phyloP scores from a whole-genome alignment of 2,329 filamentous ascomycete species.

The Daldinia sp. region DNA sequence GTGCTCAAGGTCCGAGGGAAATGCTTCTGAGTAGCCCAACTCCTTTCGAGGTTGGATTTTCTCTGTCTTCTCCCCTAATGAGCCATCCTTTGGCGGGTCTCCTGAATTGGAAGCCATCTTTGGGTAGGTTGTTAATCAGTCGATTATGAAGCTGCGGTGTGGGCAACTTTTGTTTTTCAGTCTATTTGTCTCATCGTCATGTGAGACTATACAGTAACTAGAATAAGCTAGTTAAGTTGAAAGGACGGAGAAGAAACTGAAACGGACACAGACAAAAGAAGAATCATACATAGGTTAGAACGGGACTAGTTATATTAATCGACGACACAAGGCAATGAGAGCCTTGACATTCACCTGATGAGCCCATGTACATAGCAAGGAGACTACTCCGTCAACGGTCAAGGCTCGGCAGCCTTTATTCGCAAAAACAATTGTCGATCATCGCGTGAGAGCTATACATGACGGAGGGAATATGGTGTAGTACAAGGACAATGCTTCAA shows the following conservation, averaged over 20 bases:
- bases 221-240: background rate
- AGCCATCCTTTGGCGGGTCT: slow-evolving; percentile 21
- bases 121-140: background rate
- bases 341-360: background rate
- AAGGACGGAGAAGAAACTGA: background rate
- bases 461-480: slow-evolving; percentile 17
- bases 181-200: slow-evolving; percentile 4
- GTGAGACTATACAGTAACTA: background rate
- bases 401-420: slow-evolving; percentile 15
- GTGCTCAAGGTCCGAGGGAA: slow-evolving; percentile 43
- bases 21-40: slow-evolving; percentile 40
- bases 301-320: slow-evolving; percentile 24
- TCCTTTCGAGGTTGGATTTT: slow-evolving; percentile 36
- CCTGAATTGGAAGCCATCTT: slow-evolving; percentile 30
- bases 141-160: background rate
- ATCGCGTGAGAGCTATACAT: slow-evolving; percentile 29
- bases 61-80: slow-evolving; percentile 28
- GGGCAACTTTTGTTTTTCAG: background rate
- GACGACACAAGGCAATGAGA: background rate
- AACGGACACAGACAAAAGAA: background rate
- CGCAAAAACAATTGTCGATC: slow-evolving; percentile 29
- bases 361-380: background rate
- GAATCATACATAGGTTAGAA: slow-evolving; percentile 2
- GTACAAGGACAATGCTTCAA: slow-evolving; percentile 10
- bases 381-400: background rate